These are phyloP conservation scores for Cercospora zeina DNA, from an alignment of 2,329 filamentous ascomycete genomes.

Conservation along the genomic window DNA sequence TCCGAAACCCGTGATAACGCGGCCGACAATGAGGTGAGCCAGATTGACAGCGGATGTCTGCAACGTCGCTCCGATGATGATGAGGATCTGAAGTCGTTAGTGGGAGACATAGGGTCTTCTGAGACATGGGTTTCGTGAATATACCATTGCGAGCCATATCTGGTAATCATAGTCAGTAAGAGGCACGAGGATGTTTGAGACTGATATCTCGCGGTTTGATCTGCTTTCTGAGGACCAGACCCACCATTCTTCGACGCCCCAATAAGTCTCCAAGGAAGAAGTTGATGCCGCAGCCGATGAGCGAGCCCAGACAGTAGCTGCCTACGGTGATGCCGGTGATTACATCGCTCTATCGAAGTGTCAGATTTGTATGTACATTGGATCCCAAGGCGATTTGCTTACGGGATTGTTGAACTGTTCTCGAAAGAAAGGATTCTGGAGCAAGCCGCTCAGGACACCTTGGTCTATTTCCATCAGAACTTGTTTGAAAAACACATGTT, in stretches of 20 bases:
- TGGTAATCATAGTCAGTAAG: too few species aligned
- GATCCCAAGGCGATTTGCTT: background rate
- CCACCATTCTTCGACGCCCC: constrained; percentile 49
- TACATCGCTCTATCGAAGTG: constrained; percentile 12
- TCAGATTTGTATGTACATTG: background rate
- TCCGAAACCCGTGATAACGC: constrained; percentile 52
- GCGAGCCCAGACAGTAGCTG: constrained; percentile 61
- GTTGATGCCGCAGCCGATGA: constrained; percentile 55
- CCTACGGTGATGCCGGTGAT: constrained; percentile 43
- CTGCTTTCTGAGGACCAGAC: too few species aligned
- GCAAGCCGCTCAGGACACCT: constrained; percentile 29
- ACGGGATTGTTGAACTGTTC: constrained; percentile 28
- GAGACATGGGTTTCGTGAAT: too few species aligned
- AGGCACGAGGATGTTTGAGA: too few species aligned
- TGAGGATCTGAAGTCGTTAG: constrained; percentile 40
- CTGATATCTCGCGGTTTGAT: too few species aligned
- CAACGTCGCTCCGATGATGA: constrained; percentile 50
- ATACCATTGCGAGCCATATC: constrained; percentile 48
- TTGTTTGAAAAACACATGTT: too few species aligned
- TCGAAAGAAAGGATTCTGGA: constrained; percentile 29
- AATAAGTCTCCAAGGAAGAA: constrained; percentile 53
- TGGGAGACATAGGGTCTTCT: too few species aligned
- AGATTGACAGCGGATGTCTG: constrained; percentile 38
- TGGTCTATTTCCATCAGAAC: constrained; percentile 3
- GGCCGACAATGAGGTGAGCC: constrained; percentile 52